Base-by-base conservation (phyloP, 2,329 filamentous ascomycete species). In the Microcera coccophila region DNA sequence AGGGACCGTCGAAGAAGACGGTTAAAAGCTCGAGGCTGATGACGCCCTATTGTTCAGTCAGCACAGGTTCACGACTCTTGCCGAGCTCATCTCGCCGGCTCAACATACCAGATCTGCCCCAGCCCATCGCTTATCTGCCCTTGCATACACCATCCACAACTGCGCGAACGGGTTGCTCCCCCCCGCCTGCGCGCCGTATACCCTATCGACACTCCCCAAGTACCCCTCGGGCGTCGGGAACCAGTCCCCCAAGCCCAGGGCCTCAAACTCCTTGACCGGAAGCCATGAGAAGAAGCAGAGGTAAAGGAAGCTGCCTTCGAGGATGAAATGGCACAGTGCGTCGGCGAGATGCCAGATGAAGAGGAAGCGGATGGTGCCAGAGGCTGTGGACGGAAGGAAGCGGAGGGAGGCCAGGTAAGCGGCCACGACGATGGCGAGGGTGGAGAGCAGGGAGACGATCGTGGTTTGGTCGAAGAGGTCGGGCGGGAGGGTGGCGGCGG, bases 321-420 rank as follows among this genome's bases (percentile, higher is more conserved):
- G 85, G 63, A 89, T 74, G 67, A 94, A 81, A 71, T 98, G 93
- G 59, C 90, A 91, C 33, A 96, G 77, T 22, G 88, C 88, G 65
- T 96, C 90, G 69, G 95, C 94, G 28, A 87, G 78, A 71, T 96
- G 90, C 91, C 91, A 96, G 68, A 94, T 79, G 75, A 95, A 95
- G 52, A 96, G 82, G 62, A 87, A 71, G 48, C 90, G 88, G 42
- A 76, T 74, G 39, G 81, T 78, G 28, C 69, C 62, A 1, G 77
- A 67, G 10, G 81, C 72, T 1, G 71, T 59, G 15, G 68, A 61
- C 4, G 83, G 63, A 17, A 79, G 68, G 17, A 69, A 66, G 37
- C 50, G 55, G 21, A 68, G 68, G 9, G 79, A 81, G 17, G 71
- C 56, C 18, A 52, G 52, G 60, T 79, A 78, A 41, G 78, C 76